Conservation (phyloP, 2,329 filamentous ascomycete genomes). For the Tolypocladium sp. region DNA sequence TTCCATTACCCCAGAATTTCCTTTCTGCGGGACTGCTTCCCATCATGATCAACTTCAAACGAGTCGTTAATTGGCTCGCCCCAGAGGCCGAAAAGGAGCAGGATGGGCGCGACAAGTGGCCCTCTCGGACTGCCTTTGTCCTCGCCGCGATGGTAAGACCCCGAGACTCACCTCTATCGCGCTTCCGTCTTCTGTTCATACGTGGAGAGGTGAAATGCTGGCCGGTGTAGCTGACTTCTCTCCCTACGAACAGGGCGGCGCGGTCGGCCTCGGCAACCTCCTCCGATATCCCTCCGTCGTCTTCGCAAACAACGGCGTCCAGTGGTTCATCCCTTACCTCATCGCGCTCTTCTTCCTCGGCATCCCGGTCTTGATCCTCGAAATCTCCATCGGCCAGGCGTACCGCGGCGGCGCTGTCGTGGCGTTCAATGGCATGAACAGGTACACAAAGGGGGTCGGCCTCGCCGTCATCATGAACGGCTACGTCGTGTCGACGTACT, state of each 20-base stretch:
- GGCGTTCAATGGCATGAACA: conserved; percentile 39
- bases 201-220: not conserved
- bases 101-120: conserved; percentile 16
- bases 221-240: not conserved
- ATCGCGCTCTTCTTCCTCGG: conserved; percentile 40
- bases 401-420: conserved; percentile 42
- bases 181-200: not conserved
- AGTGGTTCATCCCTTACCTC: conserved; percentile 47
- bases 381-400: conserved; percentile 58
- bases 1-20: not conserved
- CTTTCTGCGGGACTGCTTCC: too few species aligned
- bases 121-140: conserved; percentile 15
- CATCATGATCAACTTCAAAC: conserved; percentile 4
- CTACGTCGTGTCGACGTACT: conserved; percentile 43
- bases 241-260: conserved; percentile 26
- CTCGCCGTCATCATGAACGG: conserved; percentile 39
- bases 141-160: conserved; percentile 25
- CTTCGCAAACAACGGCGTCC: conserved; percentile 46
- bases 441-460: conserved; percentile 39
- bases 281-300: conserved; percentile 44
- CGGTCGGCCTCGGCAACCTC: conserved; percentile 44
- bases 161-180: not conserved
- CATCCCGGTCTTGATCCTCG: conserved; percentile 42
- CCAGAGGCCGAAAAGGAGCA: conserved; percentile 14
- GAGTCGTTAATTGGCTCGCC: conserved; percentile 9